Conservation (phyloP, 2,329 filamentous ascomycete genomes). For the Leptographium radiaticola region DNA sequence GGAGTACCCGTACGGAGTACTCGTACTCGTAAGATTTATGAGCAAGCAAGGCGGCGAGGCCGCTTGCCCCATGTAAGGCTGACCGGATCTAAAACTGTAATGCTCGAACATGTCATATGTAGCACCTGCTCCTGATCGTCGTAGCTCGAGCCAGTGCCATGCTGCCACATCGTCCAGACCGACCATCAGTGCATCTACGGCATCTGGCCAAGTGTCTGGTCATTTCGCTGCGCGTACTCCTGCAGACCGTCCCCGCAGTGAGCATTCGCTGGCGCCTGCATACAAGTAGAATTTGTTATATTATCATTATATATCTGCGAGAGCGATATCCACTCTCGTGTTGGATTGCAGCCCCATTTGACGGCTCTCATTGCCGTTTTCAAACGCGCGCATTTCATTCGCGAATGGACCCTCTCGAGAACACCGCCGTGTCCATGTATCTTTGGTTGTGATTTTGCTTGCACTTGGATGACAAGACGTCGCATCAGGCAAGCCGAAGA, state of each 20-base stretch:
- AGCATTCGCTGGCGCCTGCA: neutral
- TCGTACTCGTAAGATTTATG: too few species aligned
- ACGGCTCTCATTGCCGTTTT: neutral
- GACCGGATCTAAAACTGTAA: too few species aligned
- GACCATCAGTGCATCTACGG: too few species aligned
- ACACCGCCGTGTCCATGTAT: too few species aligned
- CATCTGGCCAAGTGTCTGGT: too few species aligned
- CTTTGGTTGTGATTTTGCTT: neutral
- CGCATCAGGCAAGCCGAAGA: neutral
- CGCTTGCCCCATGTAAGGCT: too few species aligned
- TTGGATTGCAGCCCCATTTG: neutral
- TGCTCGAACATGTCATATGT: too few species aligned
- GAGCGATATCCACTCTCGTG: neutral
- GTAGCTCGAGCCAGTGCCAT: too few species aligned
- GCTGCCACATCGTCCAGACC: neutral
- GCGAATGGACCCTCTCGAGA: too few species aligned
- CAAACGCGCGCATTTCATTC: neutral
- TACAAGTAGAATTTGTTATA: neutral
- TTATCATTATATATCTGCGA: conserved; percentile 1
- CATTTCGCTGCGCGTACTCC: neutral
- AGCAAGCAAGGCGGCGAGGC: too few species aligned
- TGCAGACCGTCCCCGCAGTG: neutral
- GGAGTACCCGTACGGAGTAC: neutral
- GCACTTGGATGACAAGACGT: neutral
- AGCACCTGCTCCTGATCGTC: too few species aligned